Percentiles rank a stretch among this genome's conserved stretches.
phyloP scores from a whole-genome alignment of 1,284 basidiomycete genomes.

The Moesziomyces globuligerus region DNA sequence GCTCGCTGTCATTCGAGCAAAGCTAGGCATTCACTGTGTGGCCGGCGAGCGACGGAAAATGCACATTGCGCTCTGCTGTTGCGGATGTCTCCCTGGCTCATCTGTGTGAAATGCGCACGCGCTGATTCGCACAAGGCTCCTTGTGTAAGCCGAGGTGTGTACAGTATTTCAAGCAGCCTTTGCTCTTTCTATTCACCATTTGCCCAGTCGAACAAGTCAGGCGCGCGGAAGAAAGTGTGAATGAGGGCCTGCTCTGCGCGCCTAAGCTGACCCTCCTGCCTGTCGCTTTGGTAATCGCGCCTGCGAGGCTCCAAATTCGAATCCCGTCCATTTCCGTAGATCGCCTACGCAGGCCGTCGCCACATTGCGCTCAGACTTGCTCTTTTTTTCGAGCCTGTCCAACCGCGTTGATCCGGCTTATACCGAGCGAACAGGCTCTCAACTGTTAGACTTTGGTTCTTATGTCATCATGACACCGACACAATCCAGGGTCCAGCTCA shows the following conservation, averaged over 20 bases:
- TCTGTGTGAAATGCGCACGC: conserved; percentile 15
- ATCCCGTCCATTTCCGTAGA: conserved; percentile 35
- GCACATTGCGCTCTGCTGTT: no score
- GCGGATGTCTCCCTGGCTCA: neutral
- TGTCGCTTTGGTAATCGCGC: conserved; percentile 34
- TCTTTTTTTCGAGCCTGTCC: no score
- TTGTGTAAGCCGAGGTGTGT: conserved; percentile 1
- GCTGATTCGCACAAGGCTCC: conserved; percentile 18
- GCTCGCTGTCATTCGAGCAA: no score
- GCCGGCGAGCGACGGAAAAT: no score
- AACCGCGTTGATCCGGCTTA: conserved; percentile 12
- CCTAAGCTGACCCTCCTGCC: conserved; percentile 1
- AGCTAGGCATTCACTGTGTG: no score
- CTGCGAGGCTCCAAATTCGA: neutral
- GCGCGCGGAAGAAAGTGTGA: conserved; percentile 37
- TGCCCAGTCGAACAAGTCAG: no score
- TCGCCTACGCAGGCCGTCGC: neutral
- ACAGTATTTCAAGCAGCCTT: no score
- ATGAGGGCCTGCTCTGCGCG: no score
- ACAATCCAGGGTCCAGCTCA: conserved; percentile 13
- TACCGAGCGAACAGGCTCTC: conserved; percentile 2
- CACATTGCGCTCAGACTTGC: no score
- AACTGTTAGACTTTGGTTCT: conserved; percentile 4
- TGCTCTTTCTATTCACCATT: no score
- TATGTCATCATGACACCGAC: conserved; percentile 8